These are phyloP conservation scores for Pichia californica DNA, from an alignment of 805 yeast species.

Conservation along the genomic window DNA sequence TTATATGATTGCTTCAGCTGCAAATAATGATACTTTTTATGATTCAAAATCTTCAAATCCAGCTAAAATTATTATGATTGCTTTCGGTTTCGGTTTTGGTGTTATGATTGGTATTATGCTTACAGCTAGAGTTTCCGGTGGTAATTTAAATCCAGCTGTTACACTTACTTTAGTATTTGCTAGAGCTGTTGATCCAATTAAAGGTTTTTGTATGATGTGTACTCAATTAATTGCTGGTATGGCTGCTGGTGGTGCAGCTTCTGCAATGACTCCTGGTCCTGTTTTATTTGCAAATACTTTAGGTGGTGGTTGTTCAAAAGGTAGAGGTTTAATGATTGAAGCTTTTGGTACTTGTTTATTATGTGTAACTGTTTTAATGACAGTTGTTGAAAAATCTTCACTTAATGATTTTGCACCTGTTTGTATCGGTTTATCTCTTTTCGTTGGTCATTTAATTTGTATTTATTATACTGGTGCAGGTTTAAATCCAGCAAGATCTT, in stretches of 20 bases:
- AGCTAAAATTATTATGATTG: constrained; percentile 65
- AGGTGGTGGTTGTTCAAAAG: constrained; percentile 64
- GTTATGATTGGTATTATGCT: constrained; percentile 67
- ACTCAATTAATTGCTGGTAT: constrained; percentile 79
- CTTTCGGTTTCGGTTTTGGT: constrained; percentile 83
- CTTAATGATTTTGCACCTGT: constrained; percentile 77
- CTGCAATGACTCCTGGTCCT: constrained; percentile 79
- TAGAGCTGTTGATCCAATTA: constrained; percentile 64
- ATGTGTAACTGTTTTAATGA: constrained; percentile 69
- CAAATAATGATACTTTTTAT: constrained; percentile 39
- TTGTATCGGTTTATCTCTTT: constrained; percentile 74
- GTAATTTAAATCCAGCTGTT: constrained; percentile 87
- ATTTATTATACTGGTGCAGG: constrained; percentile 89
- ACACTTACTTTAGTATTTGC: constrained; percentile 67
- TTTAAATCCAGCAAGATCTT: constrained; percentile 82
- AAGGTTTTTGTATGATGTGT: constrained; percentile 59
- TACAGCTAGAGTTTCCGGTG: constrained; percentile 76
- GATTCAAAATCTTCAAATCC: constrained; percentile 39
- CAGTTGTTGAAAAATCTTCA: constrained; percentile 77
- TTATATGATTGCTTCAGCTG: constrained; percentile 75
- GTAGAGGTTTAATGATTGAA: constrained; percentile 77
- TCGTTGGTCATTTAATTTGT: constrained; percentile 74
- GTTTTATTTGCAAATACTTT: constrained; percentile 64
- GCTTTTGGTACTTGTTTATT: constrained; percentile 71
- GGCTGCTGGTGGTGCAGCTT: constrained; percentile 88